A percentile compares a stretch with the other conserved stretches of the same genome.
These are phyloP conservation scores for Arthroderma uncinatum DNA, from an alignment of 2,329 filamentous ascomycete genomes.

Conservation along the genomic window DNA sequence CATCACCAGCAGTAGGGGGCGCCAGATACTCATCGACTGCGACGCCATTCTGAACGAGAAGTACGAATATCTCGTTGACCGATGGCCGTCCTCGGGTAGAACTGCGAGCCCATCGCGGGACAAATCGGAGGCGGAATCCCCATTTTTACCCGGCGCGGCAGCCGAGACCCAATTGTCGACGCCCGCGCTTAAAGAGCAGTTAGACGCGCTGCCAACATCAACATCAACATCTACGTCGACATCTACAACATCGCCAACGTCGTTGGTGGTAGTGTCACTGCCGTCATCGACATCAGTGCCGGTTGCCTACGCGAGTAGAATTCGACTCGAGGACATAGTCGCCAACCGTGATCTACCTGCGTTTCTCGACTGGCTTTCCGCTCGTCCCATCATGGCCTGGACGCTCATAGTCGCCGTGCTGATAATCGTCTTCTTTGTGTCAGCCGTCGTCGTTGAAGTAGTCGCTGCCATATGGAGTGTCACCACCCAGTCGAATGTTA, in stretches of 20 bases:
- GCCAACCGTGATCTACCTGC: background rate
- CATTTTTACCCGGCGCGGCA: background rate
- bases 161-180: background rate
- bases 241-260: background rate
- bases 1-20: background rate
- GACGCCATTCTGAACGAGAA: background rate
- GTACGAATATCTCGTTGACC: background rate
- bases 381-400: slow-evolving; percentile 8
- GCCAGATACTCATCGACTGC: background rate
- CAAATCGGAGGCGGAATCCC: background rate
- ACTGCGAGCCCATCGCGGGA: background rate
- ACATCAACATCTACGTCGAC: background rate
- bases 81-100: background rate
- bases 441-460: slow-evolving; percentile 11
- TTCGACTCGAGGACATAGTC: background rate
- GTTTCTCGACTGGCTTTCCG: slow-evolving; percentile 4
- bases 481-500: background rate
- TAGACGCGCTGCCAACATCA: background rate
- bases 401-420: background rate
- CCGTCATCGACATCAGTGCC: background rate
- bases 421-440: slow-evolving; percentile 11
- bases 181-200: background rate
- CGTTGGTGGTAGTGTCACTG: background rate
- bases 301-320: background rate
- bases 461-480: background rate